Evolutionary conservation across 768 basidiomycete genomes (phyloP), one percentile per base, ranked within the genome.

Genomic region (Boletus coccyginus): DNA sequence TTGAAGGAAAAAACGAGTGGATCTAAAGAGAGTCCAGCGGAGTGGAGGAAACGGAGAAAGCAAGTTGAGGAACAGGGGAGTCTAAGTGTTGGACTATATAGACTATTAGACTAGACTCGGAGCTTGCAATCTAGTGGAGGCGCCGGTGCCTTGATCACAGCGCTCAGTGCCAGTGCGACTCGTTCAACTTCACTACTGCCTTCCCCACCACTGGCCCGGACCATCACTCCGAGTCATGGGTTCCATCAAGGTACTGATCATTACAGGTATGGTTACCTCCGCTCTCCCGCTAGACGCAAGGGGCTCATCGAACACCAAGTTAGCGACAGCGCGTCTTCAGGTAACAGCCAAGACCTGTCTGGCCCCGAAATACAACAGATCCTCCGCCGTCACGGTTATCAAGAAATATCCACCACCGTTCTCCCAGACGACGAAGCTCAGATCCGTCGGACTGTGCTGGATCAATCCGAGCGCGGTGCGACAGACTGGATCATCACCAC

Each of bases 401-500:
- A 70, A 21, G 78, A 77, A 50, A 63, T 65, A 6, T 62, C 73
- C 10, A 68, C 64, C 48, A 57, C 50, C 16, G 80, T 90, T 66
- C 86, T 92, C 0, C 78, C 89, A 36, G 92, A 95, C 64, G 85
- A 90, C 46, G 69, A 78, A 46, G 58, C 63, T 0, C 67, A 66
- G 42, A 90, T 94, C 49, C 77, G 75, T 27, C 62, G 66, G 8
- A 65, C 70, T 12, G 76, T 92, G 7, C 72, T 70, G 43, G 68
- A 66, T 7, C 85, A 83, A 77, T 75, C 72, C 39, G 65, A 70
- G 3, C 67, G 74, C 6, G 75, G 74, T 3, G 64, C 74, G n/a
- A 71, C 87, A 14, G 86, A 92, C 67, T 86, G 85, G 80, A 79
- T 94, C 55, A 75, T 96, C 59, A 90, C 90, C 7, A 90, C 89